Evolutionary conservation across 2,329 filamentous ascomycete species (phyloP), one percentile per base, ranked within the genome.

Genomic region (Escovopsis sp.): DNA sequence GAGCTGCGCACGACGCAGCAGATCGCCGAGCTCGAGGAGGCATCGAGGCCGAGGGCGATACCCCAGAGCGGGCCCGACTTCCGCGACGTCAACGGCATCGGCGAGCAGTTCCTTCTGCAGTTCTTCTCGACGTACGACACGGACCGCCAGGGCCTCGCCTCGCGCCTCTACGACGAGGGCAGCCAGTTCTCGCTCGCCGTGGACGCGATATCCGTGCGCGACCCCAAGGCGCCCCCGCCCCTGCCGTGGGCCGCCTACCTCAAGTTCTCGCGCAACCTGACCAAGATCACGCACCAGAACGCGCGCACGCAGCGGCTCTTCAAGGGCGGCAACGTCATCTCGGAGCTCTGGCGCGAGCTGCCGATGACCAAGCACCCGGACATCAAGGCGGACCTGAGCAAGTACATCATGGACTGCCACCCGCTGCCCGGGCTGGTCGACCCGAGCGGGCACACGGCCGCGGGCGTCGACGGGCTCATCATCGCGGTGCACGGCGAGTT

Each of bases 351-450:
- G 80, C 71, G 72, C 42, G 64, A 65, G 4, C 67, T 94, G 3
- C 87, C 87, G 1, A 62, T 66, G 34, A 89, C 85, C 8, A 74
- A 72, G 36, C 87, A 94, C 56, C 81, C 85, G 2, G 72, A 81
- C 52, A 72, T 93, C 47, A 66, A 70, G 39, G 63, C 71, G 1
- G 74, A 84, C 37, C 62, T 78, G 11, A 68, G 74, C 53, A 83
- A 87, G 51, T 94, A 86, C 70, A 74, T 86, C 40, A 77, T 94
- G 55, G 86, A 94, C 60, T 88, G 84, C 50, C 80, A 86, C 51
- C 72, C 81, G 13, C 66, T 88, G 30, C 74, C 79, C 2, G 78
- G 80, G 30, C 69, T 93, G 20, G 71, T 73, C 3, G 85, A 93
- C 51, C 79, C 78, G 3, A 72, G 70, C 11, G 76, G 78, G 2